Percentiles rank a stretch among this genome's conserved stretches.
These are phyloP conservation scores for Puccinia coronata DNA, from an alignment of 1,284 basidiomycete species.

Conservation along the genomic window DNA sequence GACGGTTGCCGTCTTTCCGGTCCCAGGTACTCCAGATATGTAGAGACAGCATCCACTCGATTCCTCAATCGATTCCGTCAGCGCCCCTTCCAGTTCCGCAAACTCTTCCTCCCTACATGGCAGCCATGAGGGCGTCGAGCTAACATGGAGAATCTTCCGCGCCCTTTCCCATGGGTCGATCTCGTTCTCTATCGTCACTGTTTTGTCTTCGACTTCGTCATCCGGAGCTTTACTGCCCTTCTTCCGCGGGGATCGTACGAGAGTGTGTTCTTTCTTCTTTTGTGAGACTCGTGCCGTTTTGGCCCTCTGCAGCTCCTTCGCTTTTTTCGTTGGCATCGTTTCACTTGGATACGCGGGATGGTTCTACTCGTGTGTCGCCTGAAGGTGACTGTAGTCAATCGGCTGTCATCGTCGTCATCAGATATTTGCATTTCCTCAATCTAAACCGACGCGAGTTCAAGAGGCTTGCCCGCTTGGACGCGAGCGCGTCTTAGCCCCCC, in stretches of 20 bases:
- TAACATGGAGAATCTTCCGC: conserved; percentile 88
- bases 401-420: neutral
- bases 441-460: too few species aligned
- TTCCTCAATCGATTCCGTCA: conserved; percentile 84
- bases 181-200: neutral
- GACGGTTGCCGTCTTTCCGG: conserved; percentile 97
- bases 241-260: neutral
- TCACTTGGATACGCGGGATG: neutral
- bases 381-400: neutral
- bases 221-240: neutral
- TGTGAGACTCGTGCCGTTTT: conserved; percentile 24
- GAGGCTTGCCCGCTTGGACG: too few species aligned
- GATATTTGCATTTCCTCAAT: neutral
- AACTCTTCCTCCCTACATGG: conserved; percentile 91
- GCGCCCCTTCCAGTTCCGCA: conserved; percentile 71
- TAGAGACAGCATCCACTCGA: conserved; percentile 94
- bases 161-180: conserved; percentile 76
- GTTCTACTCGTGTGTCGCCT: neutral
- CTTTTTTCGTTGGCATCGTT: conserved; percentile 11
- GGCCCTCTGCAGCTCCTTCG: neutral
- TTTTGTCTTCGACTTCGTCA: neutral
- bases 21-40: conserved; percentile 95
- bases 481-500: too few species aligned
- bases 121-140: conserved; percentile 82
- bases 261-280: conserved; percentile 16